Evolutionary conservation across 1,284 basidiomycete species (phyloP), one percentile per base, ranked within the genome.

Genomic region (Gomphus bonarii): DNA sequence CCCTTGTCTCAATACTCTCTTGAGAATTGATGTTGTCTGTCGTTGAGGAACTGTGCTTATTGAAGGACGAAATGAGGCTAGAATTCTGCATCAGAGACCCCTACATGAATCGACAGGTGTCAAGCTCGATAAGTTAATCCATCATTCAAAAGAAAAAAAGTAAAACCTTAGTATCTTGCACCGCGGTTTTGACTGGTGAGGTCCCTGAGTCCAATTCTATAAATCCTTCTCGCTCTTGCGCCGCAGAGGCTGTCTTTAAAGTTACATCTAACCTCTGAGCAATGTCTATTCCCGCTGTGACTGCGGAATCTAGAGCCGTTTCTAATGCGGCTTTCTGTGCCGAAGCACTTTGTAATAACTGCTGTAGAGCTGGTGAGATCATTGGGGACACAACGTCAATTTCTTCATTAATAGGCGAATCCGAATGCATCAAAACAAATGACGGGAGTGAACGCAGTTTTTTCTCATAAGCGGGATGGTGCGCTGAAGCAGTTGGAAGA

Each of bases 401-500:
- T n/a, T 20, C 16, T 16, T 47, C n/a, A 8, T 40, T 20, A 28
- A 11, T 7, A 14, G 44, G 3, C 3, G 8, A 38, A 22, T 47
- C n/a, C 25, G n/a, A 18, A 11, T 22, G 47, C 9, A 47, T 18
- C 3, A 48, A n/a, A 11, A 47, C 30, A 49, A 57, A 49, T 40
- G 30, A 18, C 18, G 55, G 55, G 22, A 50, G 49, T 16, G 48
- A 50, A 16, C 25, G 53, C 18, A 57, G 22, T 31, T 57, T 50
- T 22, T 42, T 18, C 6, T 25, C n/a, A 25, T 50, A 50, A 10
- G n/a, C 33, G 22, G 55, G 55, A 57, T 57, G 55, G 16, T 51
- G 46, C 10, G 48, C 55, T 9, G 55, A 40, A 11, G 48, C 55
- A 30, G 38, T 57, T 16, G 46, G 55, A 30, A 57, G 55, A 12